Base-by-base conservation (phyloP, 2,329 filamentous ascomycete genomes). In the Rutstroemia sp. region DNA sequence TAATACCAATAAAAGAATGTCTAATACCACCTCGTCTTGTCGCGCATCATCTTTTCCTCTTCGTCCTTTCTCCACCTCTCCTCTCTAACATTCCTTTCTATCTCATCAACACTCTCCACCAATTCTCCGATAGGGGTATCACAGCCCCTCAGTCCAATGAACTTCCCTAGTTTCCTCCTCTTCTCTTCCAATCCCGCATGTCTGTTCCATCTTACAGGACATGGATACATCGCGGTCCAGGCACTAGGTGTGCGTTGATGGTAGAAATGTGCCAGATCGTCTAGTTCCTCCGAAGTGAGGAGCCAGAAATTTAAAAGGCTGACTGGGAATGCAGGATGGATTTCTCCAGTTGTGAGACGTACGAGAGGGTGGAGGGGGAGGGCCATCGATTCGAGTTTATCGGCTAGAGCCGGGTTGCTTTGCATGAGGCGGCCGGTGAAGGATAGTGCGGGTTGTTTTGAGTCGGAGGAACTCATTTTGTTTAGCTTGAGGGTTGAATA, bases 251-350 rank as follows among this genome's bases (percentile, higher is more conserved):
- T 80, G 57, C 77, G 77, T 73, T 91, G 87, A 72, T 88, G 84
- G 74, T 90, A 91, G 72, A 87, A 89, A 62, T 78, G 74, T 3
- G 87, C 87, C 42, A 91, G 77, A 54, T 75, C 73, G 72, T 91
- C 87, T 54, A 89, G 82, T 71, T 91, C 77, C 30, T 72, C 72
- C 68, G 88, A 84, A 16, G 85, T 90, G 39, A 91, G 78, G 34
- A 90, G 82, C 78, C 86, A 88, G 72, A 87, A 89, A 67, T 80
- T 78, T 47, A 91, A 81, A 54, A 90, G 75, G 3, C 81, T 87
- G 19, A 67, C 65, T 1, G 87, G 87, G 69, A 87, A 91, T 55
- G 74, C 69, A 0, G 83, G 80, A 65, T 88, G 86, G 2, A 86
- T 72, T n/a, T 72, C 67, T 50, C 86, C 86, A 1, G 79, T 80